Evolutionary conservation across 2,329 filamentous ascomycete species (phyloP).

Genomic region (Pestalotiopsis sp.): DNA sequence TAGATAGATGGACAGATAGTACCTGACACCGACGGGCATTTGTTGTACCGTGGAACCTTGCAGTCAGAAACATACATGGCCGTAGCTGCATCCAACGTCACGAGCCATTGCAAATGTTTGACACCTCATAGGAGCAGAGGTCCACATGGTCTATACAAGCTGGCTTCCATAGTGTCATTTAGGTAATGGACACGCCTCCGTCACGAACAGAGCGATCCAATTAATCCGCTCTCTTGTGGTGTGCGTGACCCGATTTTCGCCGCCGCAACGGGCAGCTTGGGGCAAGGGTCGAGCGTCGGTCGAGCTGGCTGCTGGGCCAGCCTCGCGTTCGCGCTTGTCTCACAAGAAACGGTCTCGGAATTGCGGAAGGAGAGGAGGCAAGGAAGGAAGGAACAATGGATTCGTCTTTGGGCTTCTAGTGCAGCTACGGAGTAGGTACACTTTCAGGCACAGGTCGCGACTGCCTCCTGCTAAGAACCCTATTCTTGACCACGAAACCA

Average conservation of each 20-base stretch:
- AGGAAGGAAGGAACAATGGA: not conserved
- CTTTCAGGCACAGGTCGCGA: not conserved
- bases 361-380: not conserved
- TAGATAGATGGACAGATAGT: not conserved
- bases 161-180: not conserved
- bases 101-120: constrained; percentile 11
- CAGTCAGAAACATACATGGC: not conserved
- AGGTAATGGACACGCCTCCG: not conserved
- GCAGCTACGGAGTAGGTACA: not conserved
- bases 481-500: not conserved
- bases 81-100: too few relatives aligned
- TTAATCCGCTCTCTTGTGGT: not conserved
- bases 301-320: not conserved
- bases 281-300: not conserved
- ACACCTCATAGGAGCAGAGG: constrained; percentile 12
- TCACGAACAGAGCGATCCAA: not conserved
- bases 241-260: constrained; percentile 14
- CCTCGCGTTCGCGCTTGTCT: constrained; percentile 1
- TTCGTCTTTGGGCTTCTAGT: not conserved
- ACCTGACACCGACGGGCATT: not conserved
- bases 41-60: not conserved
- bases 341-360: constrained; percentile 12
- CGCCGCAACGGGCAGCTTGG: not conserved
- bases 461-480: too few relatives aligned
- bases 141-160: constrained; percentile 6